Evolutionary conservation across 2,329 filamentous ascomycete species (phyloP).

Genomic region (Epichloe scottii): DNA sequence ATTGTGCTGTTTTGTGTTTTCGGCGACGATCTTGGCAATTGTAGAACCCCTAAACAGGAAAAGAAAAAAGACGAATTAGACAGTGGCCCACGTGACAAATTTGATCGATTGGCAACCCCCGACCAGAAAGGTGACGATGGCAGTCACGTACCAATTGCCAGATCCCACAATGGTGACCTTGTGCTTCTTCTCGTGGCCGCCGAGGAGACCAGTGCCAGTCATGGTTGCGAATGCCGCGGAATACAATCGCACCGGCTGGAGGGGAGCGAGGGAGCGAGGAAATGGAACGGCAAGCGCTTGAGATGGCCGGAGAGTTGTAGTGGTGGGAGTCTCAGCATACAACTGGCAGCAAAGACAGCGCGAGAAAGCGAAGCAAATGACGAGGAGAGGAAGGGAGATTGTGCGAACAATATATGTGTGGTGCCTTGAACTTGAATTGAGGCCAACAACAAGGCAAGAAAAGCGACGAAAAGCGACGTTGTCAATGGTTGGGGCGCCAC

Average conservation of each 20-base stretch:
- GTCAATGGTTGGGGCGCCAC: background rate
- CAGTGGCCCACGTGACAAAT: background rate
- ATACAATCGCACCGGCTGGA: background rate
- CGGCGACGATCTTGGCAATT: conserved; percentile 91
- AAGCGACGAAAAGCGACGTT: background rate
- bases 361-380: background rate
- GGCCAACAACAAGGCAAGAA: background rate
- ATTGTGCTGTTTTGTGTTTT: conserved; percentile 70
- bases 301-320: background rate
- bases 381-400: background rate
- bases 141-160: conserved; percentile 68
- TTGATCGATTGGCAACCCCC: background rate
- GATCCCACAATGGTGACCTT: conserved; percentile 91
- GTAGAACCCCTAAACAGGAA: conserved; percentile 64
- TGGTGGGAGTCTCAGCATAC: conserved; percentile 4
- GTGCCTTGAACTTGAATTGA: background rate
- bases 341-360: background rate
- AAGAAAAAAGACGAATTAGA: background rate
- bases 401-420: conserved; percentile 1
- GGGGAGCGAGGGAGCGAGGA: background rate
- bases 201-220: conserved; percentile 22
- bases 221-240: conserved; percentile 15
- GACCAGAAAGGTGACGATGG: background rate
- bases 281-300: background rate
- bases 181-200: conserved; percentile 57